Base-by-base conservation (phyloP, 2,329 filamentous ascomycete genomes). In the Cladosporium velox region DNA sequence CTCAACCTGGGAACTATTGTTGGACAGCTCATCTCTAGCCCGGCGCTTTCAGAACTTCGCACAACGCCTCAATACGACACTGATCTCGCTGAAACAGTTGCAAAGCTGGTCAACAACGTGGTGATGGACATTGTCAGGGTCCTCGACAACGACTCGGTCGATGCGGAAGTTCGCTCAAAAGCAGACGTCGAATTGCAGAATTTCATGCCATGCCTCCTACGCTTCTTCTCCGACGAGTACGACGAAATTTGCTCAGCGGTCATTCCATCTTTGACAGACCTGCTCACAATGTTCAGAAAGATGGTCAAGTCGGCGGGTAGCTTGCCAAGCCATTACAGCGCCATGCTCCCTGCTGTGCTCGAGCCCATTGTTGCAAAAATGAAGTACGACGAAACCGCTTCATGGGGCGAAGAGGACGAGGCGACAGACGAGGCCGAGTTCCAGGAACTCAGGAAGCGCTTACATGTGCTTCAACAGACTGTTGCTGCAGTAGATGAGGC, bases 371-470 rank as follows among this genome's bases (percentile, higher is more conserved):
- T 99, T 67, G 85, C 87, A 65, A 99, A 99, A 81, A 97, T 98
- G 93, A 90, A 94, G 75, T 98, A 96, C 75, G 95, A 99, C 73
- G 94, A 97, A 76, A 97, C 94, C 6, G 91, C 91, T 1, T 90
- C 87, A 24, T 98, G 94, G 94, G 94, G 93, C 44, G 89, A 93
- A 66, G 93, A 97, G 75, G 93, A 96, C 72, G 93, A 96, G 72
- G 90, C 96, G 77, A 96, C 93, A 1, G 95, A 98, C 73, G 95
- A 99, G 79, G 95, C 94, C 30, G 95, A 99, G 77, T 99, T 99
- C 72, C 91, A 96, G 75, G 95, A 99, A 72, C 84, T 99, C 64
- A 88, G 96, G 67, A 96, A 96, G 77, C 88, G 92, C 72, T 83
- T 99, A 58, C 92, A 96, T 77, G 90, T 93, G 49, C 83, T 99